Conservation (phyloP, 2,329 filamentous ascomycete genomes). For the Aspergillus sp. region DNA sequence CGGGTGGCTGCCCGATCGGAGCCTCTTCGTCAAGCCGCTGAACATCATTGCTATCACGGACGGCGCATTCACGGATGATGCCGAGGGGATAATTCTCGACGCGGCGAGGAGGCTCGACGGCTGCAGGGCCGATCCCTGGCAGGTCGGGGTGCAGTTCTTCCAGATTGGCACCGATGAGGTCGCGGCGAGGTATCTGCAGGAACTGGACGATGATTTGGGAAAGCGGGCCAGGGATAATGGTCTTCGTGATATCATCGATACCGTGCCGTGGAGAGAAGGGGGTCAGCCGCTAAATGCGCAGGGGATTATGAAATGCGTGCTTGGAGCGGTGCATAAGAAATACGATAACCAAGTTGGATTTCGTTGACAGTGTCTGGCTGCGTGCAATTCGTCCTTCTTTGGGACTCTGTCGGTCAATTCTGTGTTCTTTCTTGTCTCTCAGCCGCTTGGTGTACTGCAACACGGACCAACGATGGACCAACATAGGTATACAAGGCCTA, state of each 20-base stretch:
- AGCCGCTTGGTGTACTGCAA: no score
- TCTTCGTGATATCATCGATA: constrained; percentile 84
- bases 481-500: no score
- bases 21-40: constrained; percentile 56
- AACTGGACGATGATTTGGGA: constrained; percentile 64
- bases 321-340: constrained; percentile 64
- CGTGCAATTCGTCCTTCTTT: neutral
- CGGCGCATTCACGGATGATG: constrained; percentile 70
- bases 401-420: neutral
- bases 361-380: constrained; percentile 4
- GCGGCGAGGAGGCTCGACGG: constrained; percentile 56
- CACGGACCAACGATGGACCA: no score
- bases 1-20: constrained; percentile 12
- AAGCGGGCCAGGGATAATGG: constrained; percentile 36
- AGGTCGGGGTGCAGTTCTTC: constrained; percentile 92
- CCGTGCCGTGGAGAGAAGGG: constrained; percentile 59
- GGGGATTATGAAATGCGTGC: constrained; percentile 69
- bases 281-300: constrained; percentile 52
- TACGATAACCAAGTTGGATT: constrained; percentile 43
- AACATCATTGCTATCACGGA: constrained; percentile 94
- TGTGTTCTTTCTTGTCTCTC: constrained; percentile 4
- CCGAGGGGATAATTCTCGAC: constrained; percentile 57
- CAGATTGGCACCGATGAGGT: constrained; percentile 68
- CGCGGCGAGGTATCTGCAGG: constrained; percentile 56
- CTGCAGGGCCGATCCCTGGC: constrained; percentile 59